These are phyloP conservation scores for Boletus reticuloceps DNA, from an alignment of 768 basidiomycete genomes.

Conservation along the genomic window DNA sequence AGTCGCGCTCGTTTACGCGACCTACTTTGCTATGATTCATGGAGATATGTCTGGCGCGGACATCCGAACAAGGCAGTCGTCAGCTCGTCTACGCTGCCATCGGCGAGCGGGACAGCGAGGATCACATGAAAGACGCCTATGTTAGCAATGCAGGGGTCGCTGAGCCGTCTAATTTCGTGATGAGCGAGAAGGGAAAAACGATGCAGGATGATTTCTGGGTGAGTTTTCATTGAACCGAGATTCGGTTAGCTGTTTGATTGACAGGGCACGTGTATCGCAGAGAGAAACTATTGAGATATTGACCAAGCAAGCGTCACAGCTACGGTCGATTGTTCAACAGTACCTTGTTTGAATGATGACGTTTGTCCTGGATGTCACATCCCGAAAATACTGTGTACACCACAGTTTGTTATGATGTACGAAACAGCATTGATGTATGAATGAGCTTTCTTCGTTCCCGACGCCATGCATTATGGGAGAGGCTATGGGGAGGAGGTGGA, in stretches of 20 bases:
- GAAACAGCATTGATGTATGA: too few species aligned
- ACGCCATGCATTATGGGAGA: too few species aligned
- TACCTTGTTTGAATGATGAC: conserved; percentile 3
- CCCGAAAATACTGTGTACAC: too few species aligned
- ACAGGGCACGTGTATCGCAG: conserved; percentile 8
- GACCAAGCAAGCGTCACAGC: conserved; percentile 5
- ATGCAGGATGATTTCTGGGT: conserved; percentile 37
- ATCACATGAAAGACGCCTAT: conserved; percentile 21
- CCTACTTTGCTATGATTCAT: too few species aligned
- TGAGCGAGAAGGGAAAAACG: conserved; percentile 27
- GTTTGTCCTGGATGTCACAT: too few species aligned
- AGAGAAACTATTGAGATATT: conserved; percentile 21
- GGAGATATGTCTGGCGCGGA: conserved; percentile 10
- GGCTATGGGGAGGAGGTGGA: too few species aligned
- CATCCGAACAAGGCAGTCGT: conserved; percentile 34
- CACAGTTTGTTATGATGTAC: too few species aligned
- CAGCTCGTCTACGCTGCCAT: conserved; percentile 21
- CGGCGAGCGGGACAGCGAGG: conserved; percentile 19
- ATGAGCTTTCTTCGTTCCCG: too few species aligned
- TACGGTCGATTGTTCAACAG: conserved; percentile 11
- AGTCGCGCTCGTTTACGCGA: too few species aligned
- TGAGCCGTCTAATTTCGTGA: conserved; percentile 33
- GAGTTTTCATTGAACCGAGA: conserved; percentile 13
- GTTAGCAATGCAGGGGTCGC: conserved; percentile 8
- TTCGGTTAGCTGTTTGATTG: neutral